A percentile compares a stretch with the other conserved stretches of the same genome.
Evolutionary conservation across 257 asterid genomes (phyloP).

Genomic region (Penstemon barbatus): DNA sequence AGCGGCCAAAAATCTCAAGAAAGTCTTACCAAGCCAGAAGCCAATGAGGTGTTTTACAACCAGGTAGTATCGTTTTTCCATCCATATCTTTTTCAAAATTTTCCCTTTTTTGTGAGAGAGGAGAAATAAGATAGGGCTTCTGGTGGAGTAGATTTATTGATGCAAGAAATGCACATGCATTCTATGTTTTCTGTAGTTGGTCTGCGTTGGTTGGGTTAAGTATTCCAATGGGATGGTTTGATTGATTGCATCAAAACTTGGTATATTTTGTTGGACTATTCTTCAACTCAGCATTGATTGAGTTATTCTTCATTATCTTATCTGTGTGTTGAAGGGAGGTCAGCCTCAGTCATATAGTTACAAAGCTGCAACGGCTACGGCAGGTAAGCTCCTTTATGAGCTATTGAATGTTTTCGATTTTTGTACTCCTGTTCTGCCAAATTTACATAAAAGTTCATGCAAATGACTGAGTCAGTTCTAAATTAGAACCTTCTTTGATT

Average conservation of each 20-base stretch:
- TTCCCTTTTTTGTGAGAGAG: background rate
- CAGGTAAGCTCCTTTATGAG: conserved; percentile 9
- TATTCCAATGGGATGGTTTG: background rate
- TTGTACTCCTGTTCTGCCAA: background rate
- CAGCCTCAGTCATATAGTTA: conserved; percentile 19
- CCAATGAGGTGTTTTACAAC: background rate
- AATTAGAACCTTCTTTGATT: background rate
- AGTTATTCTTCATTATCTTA: background rate
- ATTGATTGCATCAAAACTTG: background rate
- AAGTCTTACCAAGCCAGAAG: background rate
- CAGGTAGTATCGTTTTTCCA: background rate
- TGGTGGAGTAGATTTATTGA: background rate
- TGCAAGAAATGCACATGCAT: background rate
- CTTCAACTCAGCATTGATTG: background rate
- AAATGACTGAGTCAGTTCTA: background rate
- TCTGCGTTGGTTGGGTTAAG: background rate
- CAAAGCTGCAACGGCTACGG: conserved; percentile 16
- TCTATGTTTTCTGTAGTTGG: background rate
- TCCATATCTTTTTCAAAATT: background rate
- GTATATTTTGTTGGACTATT: background rate
- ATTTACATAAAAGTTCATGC: background rate
- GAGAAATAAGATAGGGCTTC: background rate
- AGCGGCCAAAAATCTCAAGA: conserved; percentile 6
- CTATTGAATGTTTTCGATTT: background rate
- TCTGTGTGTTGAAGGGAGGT: conserved; percentile 4